phyloP scores from a whole-genome alignment of 805 yeast genomes.

The Zygosaccharomyces bailii region DNA sequence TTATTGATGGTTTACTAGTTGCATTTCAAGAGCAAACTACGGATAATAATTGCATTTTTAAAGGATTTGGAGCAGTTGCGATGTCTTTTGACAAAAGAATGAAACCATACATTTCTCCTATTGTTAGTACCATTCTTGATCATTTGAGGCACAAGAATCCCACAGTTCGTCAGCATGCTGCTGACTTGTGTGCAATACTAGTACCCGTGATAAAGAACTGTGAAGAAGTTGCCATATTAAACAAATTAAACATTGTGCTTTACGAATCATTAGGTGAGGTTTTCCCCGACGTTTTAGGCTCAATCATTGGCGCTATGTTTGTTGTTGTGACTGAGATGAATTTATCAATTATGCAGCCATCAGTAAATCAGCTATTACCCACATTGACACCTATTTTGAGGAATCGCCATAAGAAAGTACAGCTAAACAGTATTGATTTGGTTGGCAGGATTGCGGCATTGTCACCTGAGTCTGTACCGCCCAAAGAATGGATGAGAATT shows the following conservation, averaged over 20 bases:
- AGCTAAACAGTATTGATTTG: slow-evolving; percentile 71
- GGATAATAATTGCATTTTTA: slow-evolving; percentile 53
- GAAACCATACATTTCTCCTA: slow-evolving; percentile 67
- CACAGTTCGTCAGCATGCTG: slow-evolving; percentile 76
- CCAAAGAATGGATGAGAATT: slow-evolving; percentile 96
- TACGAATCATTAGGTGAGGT: slow-evolving; percentile 94
- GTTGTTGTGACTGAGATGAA: slow-evolving; percentile 61
- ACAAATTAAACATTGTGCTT: slow-evolving; percentile 67
- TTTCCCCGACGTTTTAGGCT: slow-evolving; percentile 89
- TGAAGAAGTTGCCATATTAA: slow-evolving; percentile 57
- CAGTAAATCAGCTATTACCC: slow-evolving; percentile 77
- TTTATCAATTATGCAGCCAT: slow-evolving; percentile 65
- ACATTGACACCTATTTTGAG: slow-evolving; percentile 87
- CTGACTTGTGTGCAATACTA: slow-evolving; percentile 65
- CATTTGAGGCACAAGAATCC: slow-evolving; percentile 69
- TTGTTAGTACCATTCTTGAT: slow-evolving; percentile 67
- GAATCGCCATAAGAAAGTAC: slow-evolving; percentile 87
- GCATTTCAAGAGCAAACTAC: slow-evolving; percentile 77
- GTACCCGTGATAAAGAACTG: slow-evolving; percentile 67
- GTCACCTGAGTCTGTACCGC: slow-evolving; percentile 78
- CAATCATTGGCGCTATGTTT: slow-evolving; percentile 68
- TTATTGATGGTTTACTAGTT: slow-evolving; percentile 75
- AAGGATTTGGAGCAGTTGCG: slow-evolving; percentile 62
- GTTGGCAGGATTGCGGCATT: slow-evolving; percentile 79
- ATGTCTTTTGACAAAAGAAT: slow-evolving; percentile 59